Evolutionary conservation across 2,329 filamentous ascomycete genomes (phyloP), one percentile per base, ranked within the genome.

Genomic region (Scytalidium lignicola): DNA sequence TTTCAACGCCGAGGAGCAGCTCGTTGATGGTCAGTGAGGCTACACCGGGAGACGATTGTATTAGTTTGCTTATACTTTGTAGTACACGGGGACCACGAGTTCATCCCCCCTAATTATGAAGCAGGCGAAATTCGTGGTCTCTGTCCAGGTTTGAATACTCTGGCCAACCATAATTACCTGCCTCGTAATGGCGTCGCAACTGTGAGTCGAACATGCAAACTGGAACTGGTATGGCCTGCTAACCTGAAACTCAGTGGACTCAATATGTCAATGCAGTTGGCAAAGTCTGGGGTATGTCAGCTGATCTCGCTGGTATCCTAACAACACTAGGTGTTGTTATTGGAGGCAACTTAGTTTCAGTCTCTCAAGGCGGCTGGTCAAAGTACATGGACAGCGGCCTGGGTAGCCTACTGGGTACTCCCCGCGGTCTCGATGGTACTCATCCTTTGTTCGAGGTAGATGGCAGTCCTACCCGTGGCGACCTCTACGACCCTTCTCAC

Each of bases 361-460:
- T 73, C 2, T 57, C 67, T 40, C 70, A 69, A 3, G 64, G 70
- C 8, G 70, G 68, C 6, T 21, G 29, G 7, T 13, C n/a, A 4
- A 17, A 13, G 10, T 17, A 13, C 32, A 37, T 17, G 10, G 15
- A 4, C 32, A n/a, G n/a, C 7, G 5, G 4, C 7, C 58, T 69
- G n/a, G 65, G 21, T 3, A 50, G 49, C 57, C 60, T 41, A 5
- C 18, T 46, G 0, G 46, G 72, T 2, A 66, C 66, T 2, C 73
- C 74, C 0, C 68, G 67, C 15, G 74, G 74, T 2, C 65, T 79
- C 2, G 61, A 62, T 15, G 72, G 73, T 20, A 70, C 71, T 2
- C 76, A 80, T 59, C 76, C 77, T 57, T 69, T 71, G 48, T 72
- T 77, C 56, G 76, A 79, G 63, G 66, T 70, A 2, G 76, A 79